Conservation (phyloP, 164 flowering plant genomes). For the Vitis rupestris region DNA sequence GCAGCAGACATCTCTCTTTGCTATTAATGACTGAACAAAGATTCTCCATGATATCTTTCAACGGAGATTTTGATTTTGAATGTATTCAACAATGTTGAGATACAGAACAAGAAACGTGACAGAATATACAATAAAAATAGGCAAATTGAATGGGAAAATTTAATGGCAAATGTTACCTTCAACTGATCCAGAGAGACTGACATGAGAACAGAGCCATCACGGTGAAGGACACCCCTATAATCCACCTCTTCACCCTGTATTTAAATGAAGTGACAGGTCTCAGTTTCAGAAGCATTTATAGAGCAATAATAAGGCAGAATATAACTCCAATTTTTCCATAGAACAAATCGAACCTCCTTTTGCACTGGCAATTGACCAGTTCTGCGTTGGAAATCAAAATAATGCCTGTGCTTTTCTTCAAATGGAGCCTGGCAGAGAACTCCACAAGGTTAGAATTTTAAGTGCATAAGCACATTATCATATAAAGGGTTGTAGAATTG, state of each 20-base stretch:
- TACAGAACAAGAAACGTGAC: not conserved
- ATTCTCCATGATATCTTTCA: not conserved
- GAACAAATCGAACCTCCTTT: conserved; percentile 67
- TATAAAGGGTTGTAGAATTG: conserved; percentile 18
- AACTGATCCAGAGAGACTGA: conserved; percentile 79
- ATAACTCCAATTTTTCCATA: not conserved
- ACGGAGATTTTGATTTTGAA: not conserved
- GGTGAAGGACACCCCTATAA: conserved; percentile 91
- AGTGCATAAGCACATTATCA: conserved; percentile 5
- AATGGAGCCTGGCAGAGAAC: conserved; percentile 60
- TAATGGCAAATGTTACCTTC: conserved; percentile 47
- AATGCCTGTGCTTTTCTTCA: conserved; percentile 85
- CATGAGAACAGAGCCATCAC: conserved; percentile 99
- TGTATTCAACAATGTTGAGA: not conserved
- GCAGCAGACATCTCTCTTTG: not conserved
- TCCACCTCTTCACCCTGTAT: conserved; percentile 92
- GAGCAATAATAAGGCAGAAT: not conserved
- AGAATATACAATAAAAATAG: too few relatives aligned
- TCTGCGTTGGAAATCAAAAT: conserved; percentile 95
- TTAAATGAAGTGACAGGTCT: not conserved
- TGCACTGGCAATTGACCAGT: conserved; percentile 86
- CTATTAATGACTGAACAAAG: not conserved
- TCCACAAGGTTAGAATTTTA: not conserved
- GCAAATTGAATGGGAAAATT: too few relatives aligned
- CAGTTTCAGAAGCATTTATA: not conserved